Base-by-base conservation (phyloP, 179 eudicot species). In the Silene coronaria region DNA sequence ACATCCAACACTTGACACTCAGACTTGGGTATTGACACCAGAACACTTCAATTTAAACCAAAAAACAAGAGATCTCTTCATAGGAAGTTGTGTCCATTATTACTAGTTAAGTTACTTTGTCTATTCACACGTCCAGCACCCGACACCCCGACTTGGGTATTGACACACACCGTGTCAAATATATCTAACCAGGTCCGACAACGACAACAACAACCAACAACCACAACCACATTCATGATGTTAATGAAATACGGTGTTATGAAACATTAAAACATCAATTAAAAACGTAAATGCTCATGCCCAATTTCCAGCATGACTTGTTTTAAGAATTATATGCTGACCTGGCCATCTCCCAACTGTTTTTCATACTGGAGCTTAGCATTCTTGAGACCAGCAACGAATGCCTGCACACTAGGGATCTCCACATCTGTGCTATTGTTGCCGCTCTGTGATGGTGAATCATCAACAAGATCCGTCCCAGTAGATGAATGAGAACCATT, bases 351-450 rank as follows among this genome's bases (percentile, higher is more conserved):
- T 62, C 64, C 80, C 76, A 80, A 71, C 75, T 89, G 89, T 75
- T 88, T 84, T 74, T 86, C 91, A 77, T 84, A 74, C 74, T 81
- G 91, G 65, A 80, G 82, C 80, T 85, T 90, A 71, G 83, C 87
- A 75, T 83, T 86, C 82, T 82, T 81, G 71, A 80, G 76, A 36
- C 78, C 83, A 60, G 77, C 77, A 70, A 77, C 86, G 76, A 93
- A 93, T 58, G 86, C 80, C 67, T 87, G 86, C n/a, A 67, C 79
- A 45, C 81, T 77, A 1, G 82, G 71, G 70, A 73, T 66, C 72
- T 80, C 84, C 51, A 71, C 87, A 78, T 88, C 83, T 26, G 42
- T 60, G 30, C 53, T 65, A 78, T 42, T 81, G 59, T 74, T 85
- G 58, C 81, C 73, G 21, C 82, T 74, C 42, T 73, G 83, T 51